phyloP scores from a whole-genome alignment of 495 filamentous ascomycete species.

The Pyrenula aspistea region DNA sequence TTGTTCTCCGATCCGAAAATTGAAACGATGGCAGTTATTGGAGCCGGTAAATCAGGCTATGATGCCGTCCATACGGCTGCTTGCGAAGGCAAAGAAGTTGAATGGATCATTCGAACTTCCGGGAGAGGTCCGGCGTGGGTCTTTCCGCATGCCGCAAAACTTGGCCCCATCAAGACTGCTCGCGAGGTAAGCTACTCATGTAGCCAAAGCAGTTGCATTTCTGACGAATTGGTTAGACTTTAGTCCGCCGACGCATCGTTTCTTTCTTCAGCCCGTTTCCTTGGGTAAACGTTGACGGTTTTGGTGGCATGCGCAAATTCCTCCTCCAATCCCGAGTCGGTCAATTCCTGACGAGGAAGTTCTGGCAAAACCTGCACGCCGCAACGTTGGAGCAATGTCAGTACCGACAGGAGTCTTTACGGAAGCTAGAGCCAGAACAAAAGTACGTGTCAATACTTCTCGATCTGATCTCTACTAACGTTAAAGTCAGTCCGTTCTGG shows the following conservation, averaged over 20 bases:
- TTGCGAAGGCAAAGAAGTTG: conserved; percentile 53
- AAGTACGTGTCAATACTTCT: neutral
- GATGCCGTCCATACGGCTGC: conserved; percentile 60
- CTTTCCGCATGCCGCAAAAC: neutral
- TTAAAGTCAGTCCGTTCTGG: neutral
- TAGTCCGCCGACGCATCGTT: conserved; percentile 49
- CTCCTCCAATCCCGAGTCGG: conserved; percentile 59
- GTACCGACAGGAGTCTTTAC: neutral
- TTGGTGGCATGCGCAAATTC: conserved; percentile 30
- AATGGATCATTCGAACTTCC: conserved; percentile 68
- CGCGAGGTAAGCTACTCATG: too few species aligned
- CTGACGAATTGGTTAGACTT: conserved; percentile 48
- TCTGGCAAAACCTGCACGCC: neutral
- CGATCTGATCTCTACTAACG: too few species aligned
- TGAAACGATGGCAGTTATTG: conserved; percentile 45
- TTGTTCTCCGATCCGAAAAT: conserved; percentile 18
- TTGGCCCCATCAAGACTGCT: neutral
- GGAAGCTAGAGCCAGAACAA: neutral
- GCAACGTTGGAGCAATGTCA: neutral
- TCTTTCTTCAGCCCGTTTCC: conserved; percentile 54
- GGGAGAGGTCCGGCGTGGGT: conserved; percentile 46
- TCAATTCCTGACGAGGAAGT: conserved; percentile 4
- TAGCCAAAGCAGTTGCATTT: too few species aligned
- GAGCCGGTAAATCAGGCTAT: conserved; percentile 64
- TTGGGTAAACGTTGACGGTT: conserved; percentile 46